Conservation (phyloP, 2,329 filamentous ascomycete species). For the Nothopassalora personata region DNA sequence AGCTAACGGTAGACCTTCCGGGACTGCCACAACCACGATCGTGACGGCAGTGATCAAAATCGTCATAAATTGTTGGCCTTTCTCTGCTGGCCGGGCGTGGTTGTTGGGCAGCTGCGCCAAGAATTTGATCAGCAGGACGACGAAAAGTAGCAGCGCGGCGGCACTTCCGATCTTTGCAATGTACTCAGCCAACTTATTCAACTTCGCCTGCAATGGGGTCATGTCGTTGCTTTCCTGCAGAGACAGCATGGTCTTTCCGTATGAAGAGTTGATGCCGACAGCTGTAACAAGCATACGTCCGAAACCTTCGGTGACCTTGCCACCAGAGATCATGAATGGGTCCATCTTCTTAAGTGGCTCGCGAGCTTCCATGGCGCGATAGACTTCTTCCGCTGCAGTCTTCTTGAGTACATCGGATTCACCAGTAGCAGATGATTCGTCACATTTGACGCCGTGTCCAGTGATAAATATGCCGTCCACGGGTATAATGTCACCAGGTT, state of each 20-base stretch:
- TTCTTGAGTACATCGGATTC: constrained; percentile 71
- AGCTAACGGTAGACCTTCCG: constrained; percentile 61
- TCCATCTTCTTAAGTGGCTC: constrained; percentile 63
- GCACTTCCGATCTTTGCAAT: constrained; percentile 73
- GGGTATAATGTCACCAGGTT: constrained; percentile 67
- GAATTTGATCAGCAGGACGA: constrained; percentile 82
- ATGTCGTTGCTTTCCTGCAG: constrained; percentile 70
- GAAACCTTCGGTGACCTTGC: constrained; percentile 69
- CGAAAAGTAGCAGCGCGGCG: constrained; percentile 73
- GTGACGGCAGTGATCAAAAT: constrained; percentile 62
- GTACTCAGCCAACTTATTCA: constrained; percentile 72
- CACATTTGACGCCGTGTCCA: constrained; percentile 63
- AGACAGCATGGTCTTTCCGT: constrained; percentile 74
- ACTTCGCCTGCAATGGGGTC: constrained; percentile 71
- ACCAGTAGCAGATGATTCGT: constrained; percentile 71
- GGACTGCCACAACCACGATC: constrained; percentile 64
- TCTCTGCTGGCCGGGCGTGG: constrained; percentile 56
- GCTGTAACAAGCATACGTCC: constrained; percentile 72
- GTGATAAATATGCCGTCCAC: constrained; percentile 67
- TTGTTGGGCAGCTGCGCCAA: constrained; percentile 60
- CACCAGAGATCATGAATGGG: constrained; percentile 82
- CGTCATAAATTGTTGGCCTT: constrained; percentile 65
- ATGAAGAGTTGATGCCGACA: constrained; percentile 66
- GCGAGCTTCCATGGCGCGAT: constrained; percentile 57
- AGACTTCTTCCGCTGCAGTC: constrained; percentile 59